A percentile compares a stretch with the other conserved stretches of the same genome.
Conservation (phyloP, 768 basidiomycete genomes). For the Suillus cothurnatus region DNA sequence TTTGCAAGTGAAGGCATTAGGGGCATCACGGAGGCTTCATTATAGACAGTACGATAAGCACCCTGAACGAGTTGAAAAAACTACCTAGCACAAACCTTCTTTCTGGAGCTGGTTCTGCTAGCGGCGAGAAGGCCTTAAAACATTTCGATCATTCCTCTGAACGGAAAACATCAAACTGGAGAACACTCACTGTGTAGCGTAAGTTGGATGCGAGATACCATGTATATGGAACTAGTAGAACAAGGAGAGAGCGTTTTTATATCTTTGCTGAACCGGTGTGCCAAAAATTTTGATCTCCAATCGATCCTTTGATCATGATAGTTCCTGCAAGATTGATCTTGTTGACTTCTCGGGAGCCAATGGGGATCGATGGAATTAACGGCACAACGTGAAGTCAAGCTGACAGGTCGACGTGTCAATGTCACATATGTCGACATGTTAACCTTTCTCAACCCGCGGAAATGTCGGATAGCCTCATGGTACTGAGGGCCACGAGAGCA, state of each 20-base stretch:
- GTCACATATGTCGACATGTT: no score
- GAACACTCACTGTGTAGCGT: neutral
- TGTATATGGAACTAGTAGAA: neutral
- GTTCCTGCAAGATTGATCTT: neutral
- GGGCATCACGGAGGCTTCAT: slow-evolving; percentile 5
- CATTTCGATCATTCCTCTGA: neutral
- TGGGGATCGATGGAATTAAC: no score
- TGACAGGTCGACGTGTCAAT: no score
- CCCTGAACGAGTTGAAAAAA: neutral
- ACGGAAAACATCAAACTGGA: neutral
- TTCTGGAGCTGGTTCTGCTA: neutral
- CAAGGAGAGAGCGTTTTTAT: neutral
- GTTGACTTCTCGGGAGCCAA: neutral
- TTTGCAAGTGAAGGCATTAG: neutral
- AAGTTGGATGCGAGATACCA: neutral
- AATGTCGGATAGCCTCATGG: no score
- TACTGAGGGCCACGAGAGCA: no score
- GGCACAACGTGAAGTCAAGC: no score
- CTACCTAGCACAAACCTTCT: neutral
- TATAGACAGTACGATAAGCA: neutral
- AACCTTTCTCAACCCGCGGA: no score
- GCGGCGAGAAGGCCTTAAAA: neutral
- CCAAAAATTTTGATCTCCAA: neutral
- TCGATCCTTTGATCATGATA: neutral
- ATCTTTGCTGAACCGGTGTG: neutral